A percentile compares a stretch with the other conserved stretches of the same genome.
Evolutionary conservation across 2,329 filamentous ascomycete genomes (phyloP).

Genomic region (Alternaria arbusti): DNA sequence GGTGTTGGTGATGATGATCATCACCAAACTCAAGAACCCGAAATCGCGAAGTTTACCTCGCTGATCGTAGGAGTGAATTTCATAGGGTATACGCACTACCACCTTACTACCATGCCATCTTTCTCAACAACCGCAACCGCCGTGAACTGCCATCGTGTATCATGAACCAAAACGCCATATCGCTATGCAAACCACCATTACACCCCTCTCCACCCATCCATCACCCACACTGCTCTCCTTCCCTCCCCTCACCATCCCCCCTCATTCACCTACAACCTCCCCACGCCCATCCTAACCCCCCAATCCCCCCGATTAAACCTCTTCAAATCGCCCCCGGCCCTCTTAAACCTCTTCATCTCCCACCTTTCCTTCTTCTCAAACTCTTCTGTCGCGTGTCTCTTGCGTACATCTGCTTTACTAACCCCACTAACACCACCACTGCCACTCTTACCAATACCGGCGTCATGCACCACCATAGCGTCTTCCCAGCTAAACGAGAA

Average conservation of each 20-base stretch:
- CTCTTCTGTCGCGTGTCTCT: conserved; percentile 33
- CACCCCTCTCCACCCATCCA: neutral
- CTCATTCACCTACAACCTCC: too few species aligned
- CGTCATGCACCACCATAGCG: conserved; percentile 31
- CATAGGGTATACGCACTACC: neutral
- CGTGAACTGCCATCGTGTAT: neutral
- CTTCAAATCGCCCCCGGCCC: conserved; percentile 39
- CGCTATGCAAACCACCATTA: neutral
- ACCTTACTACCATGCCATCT: neutral
- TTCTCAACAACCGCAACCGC: neutral
- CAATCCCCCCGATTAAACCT: conserved; percentile 47
- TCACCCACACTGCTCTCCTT: neutral
- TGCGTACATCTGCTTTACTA: conserved; percentile 28
- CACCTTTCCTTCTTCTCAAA: conserved; percentile 37
- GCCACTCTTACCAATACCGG: neutral
- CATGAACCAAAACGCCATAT: neutral
- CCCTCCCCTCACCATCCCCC: too few species aligned
- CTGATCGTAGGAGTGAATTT: neutral
- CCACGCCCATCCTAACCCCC: conserved; percentile 45
- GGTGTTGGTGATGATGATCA: neutral
- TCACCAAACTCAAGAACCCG: neutral
- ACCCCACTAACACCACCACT: conserved; percentile 11
- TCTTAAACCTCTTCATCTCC: conserved; percentile 45
- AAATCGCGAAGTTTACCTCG: neutral
- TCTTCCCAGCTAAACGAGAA: conserved; percentile 44